Conservation (phyloP, 495 filamentous ascomycete genomes). For the Poronia punctata region DNA sequence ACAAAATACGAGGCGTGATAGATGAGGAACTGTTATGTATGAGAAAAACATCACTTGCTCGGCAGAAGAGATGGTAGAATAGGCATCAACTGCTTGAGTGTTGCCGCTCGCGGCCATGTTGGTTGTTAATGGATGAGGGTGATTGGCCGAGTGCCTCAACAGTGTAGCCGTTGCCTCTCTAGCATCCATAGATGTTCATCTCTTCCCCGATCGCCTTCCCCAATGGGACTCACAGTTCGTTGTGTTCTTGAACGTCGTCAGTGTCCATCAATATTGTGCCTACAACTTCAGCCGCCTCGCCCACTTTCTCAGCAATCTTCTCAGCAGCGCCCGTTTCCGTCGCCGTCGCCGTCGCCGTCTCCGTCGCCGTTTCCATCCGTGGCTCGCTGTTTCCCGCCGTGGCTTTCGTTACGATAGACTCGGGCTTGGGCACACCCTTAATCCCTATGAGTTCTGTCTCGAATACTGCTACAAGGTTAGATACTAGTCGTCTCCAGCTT, state of each 20-base stretch:
- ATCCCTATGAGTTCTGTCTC: conserved; percentile 91
- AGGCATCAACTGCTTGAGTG: too few relatives aligned
- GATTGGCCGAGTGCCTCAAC: too few relatives aligned
- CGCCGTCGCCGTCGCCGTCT: conserved; percentile 17
- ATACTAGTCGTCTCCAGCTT: conserved; percentile 1
- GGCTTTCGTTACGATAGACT: conserved; percentile 39
- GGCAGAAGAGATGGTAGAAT: too few relatives aligned
- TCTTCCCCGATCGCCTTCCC: too few relatives aligned
- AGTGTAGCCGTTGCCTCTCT: too few relatives aligned
- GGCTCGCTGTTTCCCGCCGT: conserved; percentile 19
- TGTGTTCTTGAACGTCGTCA: conserved; percentile 46
- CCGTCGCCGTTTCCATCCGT: conserved; percentile 29
- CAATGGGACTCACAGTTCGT: conserved; percentile 43
- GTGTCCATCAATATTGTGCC: conserved; percentile 41
- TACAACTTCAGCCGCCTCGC: conserved; percentile 37
- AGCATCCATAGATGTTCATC: too few relatives aligned
- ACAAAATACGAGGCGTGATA: too few relatives aligned
- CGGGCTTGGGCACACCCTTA: conserved; percentile 60
- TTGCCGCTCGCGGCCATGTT: too few relatives aligned
- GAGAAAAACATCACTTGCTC: too few relatives aligned
- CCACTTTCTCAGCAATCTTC: conserved; percentile 36
- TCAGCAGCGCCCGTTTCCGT: conserved; percentile 27
- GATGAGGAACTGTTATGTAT: too few relatives aligned
- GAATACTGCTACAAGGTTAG: conserved; percentile 52
- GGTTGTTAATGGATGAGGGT: too few relatives aligned